Evolutionary conservation across 2,329 filamentous ascomycete species (phyloP).

Genomic region (Alternaria metachromatica): DNA sequence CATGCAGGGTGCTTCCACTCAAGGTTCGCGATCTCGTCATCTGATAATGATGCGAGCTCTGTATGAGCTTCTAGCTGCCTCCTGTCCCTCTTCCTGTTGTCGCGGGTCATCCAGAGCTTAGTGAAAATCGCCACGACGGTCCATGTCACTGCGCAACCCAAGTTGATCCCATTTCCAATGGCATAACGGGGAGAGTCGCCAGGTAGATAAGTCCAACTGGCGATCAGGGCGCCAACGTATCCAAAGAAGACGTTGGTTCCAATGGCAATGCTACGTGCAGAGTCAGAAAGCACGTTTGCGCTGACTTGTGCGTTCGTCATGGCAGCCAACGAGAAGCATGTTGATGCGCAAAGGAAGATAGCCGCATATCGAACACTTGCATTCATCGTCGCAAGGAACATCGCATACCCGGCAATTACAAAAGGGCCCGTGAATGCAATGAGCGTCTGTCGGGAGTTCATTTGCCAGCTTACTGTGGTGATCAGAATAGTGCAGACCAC

Average conservation of each 20-base stretch:
- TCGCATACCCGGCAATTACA: constrained; percentile 70
- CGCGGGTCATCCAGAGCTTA: constrained; percentile 64
- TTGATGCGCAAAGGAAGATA: constrained; percentile 68
- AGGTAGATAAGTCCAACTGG: constrained; percentile 67
- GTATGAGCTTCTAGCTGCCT: constrained; percentile 56
- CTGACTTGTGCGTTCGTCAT: constrained; percentile 69
- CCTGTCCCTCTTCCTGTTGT: constrained; percentile 65
- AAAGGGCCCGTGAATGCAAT: constrained; percentile 64
- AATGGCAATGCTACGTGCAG: constrained; percentile 56
- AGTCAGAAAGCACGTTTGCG: constrained; percentile 74
- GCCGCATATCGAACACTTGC: constrained; percentile 66
- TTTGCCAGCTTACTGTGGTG: constrained; percentile 64
- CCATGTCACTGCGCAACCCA: constrained; percentile 4
- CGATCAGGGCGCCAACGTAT: constrained; percentile 69
- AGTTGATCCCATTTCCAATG: constrained; percentile 65
- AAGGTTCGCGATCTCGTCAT: constrained; percentile 63
- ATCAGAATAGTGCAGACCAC: constrained; percentile 67
- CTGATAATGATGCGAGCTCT: constrained; percentile 59
- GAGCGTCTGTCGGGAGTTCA: constrained; percentile 64
- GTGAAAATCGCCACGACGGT: constrained; percentile 35
- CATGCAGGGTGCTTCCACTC: constrained; percentile 70
- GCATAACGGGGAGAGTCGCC: constrained; percentile 67
- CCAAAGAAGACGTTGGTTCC: constrained; percentile 64
- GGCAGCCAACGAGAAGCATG: constrained; percentile 66
- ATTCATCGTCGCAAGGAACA: constrained; percentile 65